Evolutionary conservation across 139 green algal species (phyloP).

Genomic region (Chlamydomonas sp.): DNA sequence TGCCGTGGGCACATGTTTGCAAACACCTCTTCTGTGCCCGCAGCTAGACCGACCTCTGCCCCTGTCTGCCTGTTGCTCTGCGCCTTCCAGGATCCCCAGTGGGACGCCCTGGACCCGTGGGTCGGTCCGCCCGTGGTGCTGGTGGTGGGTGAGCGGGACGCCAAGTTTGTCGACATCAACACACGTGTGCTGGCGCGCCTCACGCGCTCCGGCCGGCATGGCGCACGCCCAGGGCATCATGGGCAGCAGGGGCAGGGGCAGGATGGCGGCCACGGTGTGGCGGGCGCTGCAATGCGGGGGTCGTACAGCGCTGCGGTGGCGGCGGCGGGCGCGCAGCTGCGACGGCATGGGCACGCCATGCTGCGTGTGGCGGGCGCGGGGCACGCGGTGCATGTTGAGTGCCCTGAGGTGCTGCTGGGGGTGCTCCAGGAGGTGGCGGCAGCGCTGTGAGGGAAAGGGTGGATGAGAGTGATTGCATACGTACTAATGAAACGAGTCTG

Average conservation of each 20-base stretch:
- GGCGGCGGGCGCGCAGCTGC: not conserved
- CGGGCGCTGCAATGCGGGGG: not conserved
- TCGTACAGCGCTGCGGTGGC: not conserved
- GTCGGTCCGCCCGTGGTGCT: conserved; percentile 59
- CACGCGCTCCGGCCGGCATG: not conserved
- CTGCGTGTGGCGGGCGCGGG: conserved; percentile 54
- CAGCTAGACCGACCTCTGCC: not conserved
- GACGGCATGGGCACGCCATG: conserved; percentile 9
- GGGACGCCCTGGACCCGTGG: conserved; percentile 37
- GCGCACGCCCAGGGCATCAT: not conserved
- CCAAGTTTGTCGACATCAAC: conserved; percentile 76
- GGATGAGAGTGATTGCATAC: too few species aligned
- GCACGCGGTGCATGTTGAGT: conserved; percentile 78
- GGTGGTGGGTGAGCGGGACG: conserved; percentile 67
- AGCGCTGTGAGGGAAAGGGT: not conserved
- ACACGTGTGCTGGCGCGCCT: conserved; percentile 41
- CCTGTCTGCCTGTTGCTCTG: not conserved
- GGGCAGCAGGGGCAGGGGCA: conserved; percentile 2
- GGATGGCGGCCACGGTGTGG: conserved; percentile 1
- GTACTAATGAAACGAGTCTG: too few species aligned
- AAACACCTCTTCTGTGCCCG: not conserved
- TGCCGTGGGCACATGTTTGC: too few species aligned
- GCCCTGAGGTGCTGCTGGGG: conserved; percentile 57
- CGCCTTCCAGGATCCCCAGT: conserved; percentile 49
- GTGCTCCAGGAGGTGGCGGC: conserved; percentile 38